A percentile compares a stretch with the other conserved stretches of the same genome.
phyloP scores from a whole-genome alignment of 1,284 basidiomycete genomes.

The Moesziomyces sp. region DNA sequence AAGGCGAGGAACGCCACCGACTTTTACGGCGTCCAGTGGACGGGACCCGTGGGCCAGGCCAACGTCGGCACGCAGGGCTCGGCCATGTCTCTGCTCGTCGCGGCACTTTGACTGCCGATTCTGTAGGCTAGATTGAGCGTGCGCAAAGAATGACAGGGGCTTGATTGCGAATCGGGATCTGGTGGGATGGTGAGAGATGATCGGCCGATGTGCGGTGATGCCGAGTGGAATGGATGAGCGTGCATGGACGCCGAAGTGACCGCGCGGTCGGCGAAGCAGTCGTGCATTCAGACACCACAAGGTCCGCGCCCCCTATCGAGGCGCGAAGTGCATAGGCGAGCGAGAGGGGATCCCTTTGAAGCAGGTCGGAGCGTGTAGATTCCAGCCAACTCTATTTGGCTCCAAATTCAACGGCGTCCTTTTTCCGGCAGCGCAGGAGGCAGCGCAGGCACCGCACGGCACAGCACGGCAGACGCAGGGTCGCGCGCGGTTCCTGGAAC shows the following conservation, averaged over 20 bases:
- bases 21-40: conserved; percentile 25
- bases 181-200: neutral
- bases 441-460: too few relatives aligned
- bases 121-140: neutral
- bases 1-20: conserved; percentile 11
- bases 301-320: neutral
- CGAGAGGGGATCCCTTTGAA: neutral
- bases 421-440: neutral
- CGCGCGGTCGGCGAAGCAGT: too few relatives aligned
- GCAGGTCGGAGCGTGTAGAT: neutral
- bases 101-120: conserved; percentile 1
- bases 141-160: neutral
- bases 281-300: neutral
- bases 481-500: neutral
- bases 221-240: too few relatives aligned
- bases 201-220: neutral
- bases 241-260: neutral
- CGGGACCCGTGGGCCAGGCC: conserved; percentile 9
- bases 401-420: neutral
- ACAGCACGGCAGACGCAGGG: neutral
- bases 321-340: too few relatives aligned
- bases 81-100: conserved; percentile 14
- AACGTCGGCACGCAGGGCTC: conserved; percentile 21
- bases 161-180: neutral
- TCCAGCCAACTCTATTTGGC: too few relatives aligned